phyloP scores from a whole-genome alignment of 768 basidiomycete species.

The Basidioascus undulatus region DNA sequence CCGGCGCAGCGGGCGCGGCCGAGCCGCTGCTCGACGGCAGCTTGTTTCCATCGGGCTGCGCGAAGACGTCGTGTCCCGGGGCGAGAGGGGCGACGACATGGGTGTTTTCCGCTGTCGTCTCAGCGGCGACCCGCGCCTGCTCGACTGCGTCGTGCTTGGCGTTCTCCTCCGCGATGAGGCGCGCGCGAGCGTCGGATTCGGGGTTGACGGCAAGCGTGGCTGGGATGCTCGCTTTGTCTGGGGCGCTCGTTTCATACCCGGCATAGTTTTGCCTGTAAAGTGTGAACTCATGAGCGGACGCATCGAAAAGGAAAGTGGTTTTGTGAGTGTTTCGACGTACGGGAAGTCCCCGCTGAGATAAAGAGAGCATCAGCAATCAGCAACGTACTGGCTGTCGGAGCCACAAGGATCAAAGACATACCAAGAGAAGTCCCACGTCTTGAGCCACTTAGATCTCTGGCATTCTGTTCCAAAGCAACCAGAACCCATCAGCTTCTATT shows the following conservation, averaged over 20 bases:
- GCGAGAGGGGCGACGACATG: too few species aligned
- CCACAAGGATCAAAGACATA: conserved; percentile 2
- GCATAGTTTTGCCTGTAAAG: background rate
- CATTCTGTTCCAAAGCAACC: too few species aligned
- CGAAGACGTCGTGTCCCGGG: too few species aligned
- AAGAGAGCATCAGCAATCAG: background rate
- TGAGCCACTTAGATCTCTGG: conserved; percentile 52
- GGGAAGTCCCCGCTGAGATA: too few species aligned
- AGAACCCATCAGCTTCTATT: too few species aligned
- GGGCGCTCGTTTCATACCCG: background rate
- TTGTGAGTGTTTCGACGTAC: too few species aligned
- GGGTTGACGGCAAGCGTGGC: conserved; percentile 21
- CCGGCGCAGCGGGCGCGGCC: conserved; percentile 2
- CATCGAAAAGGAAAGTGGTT: too few species aligned
- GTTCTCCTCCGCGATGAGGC: conserved; percentile 30
- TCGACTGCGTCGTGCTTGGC: conserved; percentile 24
- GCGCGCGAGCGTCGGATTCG: conserved; percentile 29
- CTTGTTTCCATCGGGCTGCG: background rate
- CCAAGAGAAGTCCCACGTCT: conserved; percentile 90
- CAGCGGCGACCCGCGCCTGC: conserved; percentile 55
- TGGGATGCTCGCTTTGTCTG: background rate
- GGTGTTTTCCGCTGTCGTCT: conserved; percentile 2
- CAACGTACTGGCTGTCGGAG: background rate
- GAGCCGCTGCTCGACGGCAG: background rate
- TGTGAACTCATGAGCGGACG: too few species aligned